Conservation (phyloP, 2,329 filamentous ascomycete species). For the Epichloe uncinata region DNA sequence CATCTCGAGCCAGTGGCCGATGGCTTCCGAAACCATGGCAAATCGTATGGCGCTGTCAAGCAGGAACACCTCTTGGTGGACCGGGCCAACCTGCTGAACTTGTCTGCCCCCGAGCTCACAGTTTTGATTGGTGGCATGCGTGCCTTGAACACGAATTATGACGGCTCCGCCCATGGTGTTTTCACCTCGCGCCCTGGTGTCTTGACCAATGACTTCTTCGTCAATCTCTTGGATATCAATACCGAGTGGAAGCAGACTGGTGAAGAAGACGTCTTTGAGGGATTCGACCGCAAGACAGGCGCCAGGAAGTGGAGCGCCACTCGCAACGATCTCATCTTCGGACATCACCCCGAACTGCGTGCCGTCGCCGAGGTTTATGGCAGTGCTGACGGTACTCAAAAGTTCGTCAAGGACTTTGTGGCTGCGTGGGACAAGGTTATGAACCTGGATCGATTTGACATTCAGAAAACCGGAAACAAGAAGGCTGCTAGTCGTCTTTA, state of each 20-base stretch:
- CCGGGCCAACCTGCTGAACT: constrained; percentile 54
- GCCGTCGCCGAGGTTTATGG: constrained; percentile 59
- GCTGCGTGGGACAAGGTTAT: constrained; percentile 62
- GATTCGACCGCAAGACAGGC: constrained; percentile 51
- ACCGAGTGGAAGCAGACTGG: constrained; percentile 44
- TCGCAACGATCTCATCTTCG: constrained; percentile 57
- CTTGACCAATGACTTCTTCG: constrained; percentile 70
- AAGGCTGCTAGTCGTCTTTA: constrained; percentile 10
- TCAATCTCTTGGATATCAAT: constrained; percentile 58
- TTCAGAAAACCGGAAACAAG: constrained; percentile 14
- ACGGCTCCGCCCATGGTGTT: constrained; percentile 53
- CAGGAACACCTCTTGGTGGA: constrained; percentile 61
- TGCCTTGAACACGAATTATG: constrained; percentile 55
- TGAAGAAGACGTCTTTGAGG: constrained; percentile 45
- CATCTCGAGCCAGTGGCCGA: constrained; percentile 59
- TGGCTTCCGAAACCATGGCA: constrained; percentile 69
- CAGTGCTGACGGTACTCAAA: constrained; percentile 41
- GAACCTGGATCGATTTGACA: constrained; percentile 58
- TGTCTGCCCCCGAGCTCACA: constrained; percentile 57
- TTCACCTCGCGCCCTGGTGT: constrained; percentile 54
- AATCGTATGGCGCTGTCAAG: constrained; percentile 43
- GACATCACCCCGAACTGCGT: constrained; percentile 61
- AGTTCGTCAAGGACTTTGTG: constrained; percentile 61
- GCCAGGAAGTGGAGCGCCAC: constrained; percentile 55
- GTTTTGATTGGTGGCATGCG: constrained; percentile 62